Conservation (phyloP, 2,329 filamentous ascomycete species). For the Sporothrix variecibatus region DNA sequence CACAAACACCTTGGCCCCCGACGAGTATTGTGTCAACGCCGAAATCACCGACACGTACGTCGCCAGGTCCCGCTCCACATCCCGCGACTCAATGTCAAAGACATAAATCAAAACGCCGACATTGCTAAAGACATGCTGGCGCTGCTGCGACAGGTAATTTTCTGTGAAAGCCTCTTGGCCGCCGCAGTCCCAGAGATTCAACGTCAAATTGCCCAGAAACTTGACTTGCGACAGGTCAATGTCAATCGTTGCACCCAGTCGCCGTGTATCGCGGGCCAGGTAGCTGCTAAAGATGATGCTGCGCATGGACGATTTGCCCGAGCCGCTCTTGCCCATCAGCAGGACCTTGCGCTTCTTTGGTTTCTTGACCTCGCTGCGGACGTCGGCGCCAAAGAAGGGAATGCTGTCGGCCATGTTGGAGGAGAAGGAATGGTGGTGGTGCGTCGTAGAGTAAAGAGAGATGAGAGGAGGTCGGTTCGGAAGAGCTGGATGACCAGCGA, state of each 20-base stretch:
- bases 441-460: neutral
- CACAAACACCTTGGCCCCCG: constrained; percentile 82
- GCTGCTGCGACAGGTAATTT: constrained; percentile 94
- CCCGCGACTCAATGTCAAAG: constrained; percentile 95
- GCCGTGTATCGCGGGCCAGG: constrained; percentile 90
- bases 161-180: constrained; percentile 99
- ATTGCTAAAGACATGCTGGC: constrained; percentile 93
- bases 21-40: constrained; percentile 82
- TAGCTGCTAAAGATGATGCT: constrained; percentile 99
- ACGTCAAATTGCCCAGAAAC: constrained; percentile 94
- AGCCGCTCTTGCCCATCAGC: constrained; percentile 93
- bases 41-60: constrained; percentile 90
- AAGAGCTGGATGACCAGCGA: neutral
- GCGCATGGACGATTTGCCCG: constrained; percentile 97
- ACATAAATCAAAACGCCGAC: constrained; percentile 98
- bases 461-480: neutral
- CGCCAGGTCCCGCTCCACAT: constrained; percentile 88
- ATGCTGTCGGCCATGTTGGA: constrained; percentile 21
- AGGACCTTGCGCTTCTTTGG: constrained; percentile 85
- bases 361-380: constrained; percentile 56
- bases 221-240: constrained; percentile 98
- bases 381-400: constrained; percentile 28
- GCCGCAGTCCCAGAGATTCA: constrained; percentile 98
- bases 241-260: constrained; percentile 95
- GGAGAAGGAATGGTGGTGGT: neutral